These are phyloP conservation scores for Candida odintsovae DNA, from an alignment of 805 yeast species.

Conservation along the genomic window DNA sequence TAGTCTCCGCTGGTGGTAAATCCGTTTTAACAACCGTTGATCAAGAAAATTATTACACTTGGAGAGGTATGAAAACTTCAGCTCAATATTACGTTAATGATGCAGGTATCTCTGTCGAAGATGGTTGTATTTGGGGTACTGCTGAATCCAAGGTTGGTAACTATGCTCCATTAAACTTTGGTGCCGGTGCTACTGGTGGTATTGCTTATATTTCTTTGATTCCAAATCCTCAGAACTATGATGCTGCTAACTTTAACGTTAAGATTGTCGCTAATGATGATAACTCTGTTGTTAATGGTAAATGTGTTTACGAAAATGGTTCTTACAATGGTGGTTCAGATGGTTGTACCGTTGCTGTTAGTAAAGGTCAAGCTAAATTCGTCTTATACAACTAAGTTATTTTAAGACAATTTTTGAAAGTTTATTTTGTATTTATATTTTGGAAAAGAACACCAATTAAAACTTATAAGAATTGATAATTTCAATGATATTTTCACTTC, in stretches of 20 bases:
- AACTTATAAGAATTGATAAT: background rate
- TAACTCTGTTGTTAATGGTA: constrained; percentile 49
- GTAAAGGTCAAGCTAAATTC: constrained; percentile 54
- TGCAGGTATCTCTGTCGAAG: constrained; percentile 85
- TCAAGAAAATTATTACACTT: constrained; percentile 67
- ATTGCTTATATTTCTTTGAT: constrained; percentile 81
- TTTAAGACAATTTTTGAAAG: background rate
- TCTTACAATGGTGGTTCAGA: constrained; percentile 61
- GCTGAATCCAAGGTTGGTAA: constrained; percentile 80
- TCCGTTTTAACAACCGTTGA: constrained; percentile 76
- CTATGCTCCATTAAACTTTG: constrained; percentile 96
- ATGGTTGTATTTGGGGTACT: constrained; percentile 94
- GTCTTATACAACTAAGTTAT: constrained; percentile 36
- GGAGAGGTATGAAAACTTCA: constrained; percentile 81
- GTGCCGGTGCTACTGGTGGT: constrained; percentile 73
- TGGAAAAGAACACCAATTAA: background rate
- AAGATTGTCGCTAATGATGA: constrained; percentile 71
- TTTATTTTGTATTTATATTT: background rate
- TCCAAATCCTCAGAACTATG: constrained; percentile 87
- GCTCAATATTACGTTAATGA: constrained; percentile 97
- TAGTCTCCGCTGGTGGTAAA: constrained; percentile 59
- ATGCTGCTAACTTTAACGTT: constrained; percentile 62
- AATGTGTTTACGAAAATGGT: constrained; percentile 78
- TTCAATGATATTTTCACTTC: background rate
- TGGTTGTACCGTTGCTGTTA: constrained; percentile 74